Percentiles rank a stretch among this genome's conserved stretches.
Evolutionary conservation across 2,329 filamentous ascomycete genomes (phyloP).

Genomic region (Nigrospora oryzae): DNA sequence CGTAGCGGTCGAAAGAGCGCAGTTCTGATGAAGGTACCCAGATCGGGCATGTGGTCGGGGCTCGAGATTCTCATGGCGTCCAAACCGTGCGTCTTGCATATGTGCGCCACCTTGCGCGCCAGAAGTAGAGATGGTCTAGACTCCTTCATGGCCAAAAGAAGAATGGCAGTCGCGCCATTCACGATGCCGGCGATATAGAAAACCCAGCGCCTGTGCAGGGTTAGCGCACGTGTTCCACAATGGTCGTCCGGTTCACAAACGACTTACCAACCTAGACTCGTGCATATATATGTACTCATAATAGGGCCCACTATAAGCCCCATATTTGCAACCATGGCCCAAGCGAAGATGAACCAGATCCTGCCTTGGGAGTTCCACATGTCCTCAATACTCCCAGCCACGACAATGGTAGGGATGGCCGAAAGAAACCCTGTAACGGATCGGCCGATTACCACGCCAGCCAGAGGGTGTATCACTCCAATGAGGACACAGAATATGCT

Average conservation of each 20-base stretch:
- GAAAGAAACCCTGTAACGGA: constrained; percentile 34
- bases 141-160: constrained; percentile 29
- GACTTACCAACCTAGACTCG: not conserved
- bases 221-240: constrained; percentile 5
- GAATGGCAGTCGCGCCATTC: constrained; percentile 20
- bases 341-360: constrained; percentile 36
- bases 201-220: constrained; percentile 33
- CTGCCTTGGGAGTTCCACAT: constrained; percentile 35
- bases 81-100: too few species aligned
- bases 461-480: too few species aligned
- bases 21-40: constrained; percentile 25
- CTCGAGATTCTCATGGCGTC: constrained; percentile 10
- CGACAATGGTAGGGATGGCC: constrained; percentile 36
- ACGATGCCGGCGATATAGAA: constrained; percentile 32
- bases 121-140: constrained; percentile 34
- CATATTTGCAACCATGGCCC: constrained; percentile 31
- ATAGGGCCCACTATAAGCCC: constrained; percentile 34
- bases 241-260: not conserved
- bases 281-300: constrained; percentile 28
- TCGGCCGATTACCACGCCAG: too few species aligned
- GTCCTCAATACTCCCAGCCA: constrained; percentile 39
- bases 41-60: constrained; percentile 26
- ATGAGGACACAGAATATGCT: too few species aligned
- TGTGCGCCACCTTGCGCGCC: constrained; percentile 8
- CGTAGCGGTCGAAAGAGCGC: constrained; percentile 29